Conservation (phyloP, 768 basidiomycete species). For the Rhodosporidiobolus sp. region DNA sequence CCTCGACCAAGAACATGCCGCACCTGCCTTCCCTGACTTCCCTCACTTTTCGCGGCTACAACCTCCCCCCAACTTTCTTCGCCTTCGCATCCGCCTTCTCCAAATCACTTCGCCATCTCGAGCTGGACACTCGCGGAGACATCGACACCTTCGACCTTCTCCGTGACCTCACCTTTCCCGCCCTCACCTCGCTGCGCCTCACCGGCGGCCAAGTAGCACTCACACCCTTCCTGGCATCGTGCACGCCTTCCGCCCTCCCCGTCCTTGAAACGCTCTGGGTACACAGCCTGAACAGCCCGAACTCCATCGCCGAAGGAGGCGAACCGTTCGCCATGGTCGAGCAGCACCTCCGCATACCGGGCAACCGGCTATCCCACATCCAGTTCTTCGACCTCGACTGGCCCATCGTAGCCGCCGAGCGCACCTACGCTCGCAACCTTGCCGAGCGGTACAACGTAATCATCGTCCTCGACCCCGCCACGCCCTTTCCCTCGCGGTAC, state of each 20-base stretch:
- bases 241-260: neutral
- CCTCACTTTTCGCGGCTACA: too few species aligned
- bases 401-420: neutral
- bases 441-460: neutral
- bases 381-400: neutral
- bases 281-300: neutral
- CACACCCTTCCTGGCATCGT: neutral
- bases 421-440: neutral
- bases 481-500: neutral
- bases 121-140: too few species aligned
- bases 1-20: too few species aligned
- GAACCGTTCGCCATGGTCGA: neutral
- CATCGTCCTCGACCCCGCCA: neutral
- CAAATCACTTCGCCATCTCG: too few species aligned
- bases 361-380: neutral
- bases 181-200: neutral
- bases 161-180: neutral
- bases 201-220: neutral
- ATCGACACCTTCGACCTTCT: too few species aligned
- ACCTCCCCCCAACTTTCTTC: too few species aligned
- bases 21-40: too few species aligned
- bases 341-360: neutral
- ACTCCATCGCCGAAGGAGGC: neutral
- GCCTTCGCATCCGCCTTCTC: too few species aligned
- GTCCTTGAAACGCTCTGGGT: neutral